phyloP scores from a whole-genome alignment of 768 basidiomycete genomes.

The Macrocybe gigantea region DNA sequence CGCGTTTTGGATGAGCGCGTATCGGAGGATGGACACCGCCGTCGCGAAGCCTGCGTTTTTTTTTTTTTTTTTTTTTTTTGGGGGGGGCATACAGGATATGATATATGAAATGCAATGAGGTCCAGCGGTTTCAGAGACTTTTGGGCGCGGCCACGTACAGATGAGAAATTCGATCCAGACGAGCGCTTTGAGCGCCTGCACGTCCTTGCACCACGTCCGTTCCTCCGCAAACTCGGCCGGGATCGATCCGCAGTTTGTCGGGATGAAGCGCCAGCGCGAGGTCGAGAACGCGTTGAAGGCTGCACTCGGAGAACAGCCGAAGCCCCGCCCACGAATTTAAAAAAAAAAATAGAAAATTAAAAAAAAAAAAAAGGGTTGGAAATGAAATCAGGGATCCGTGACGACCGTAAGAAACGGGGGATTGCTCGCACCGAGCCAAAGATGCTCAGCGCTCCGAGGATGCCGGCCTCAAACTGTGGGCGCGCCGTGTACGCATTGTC shows the following conservation, averaged over 20 bases:
- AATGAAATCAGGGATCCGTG: background rate
- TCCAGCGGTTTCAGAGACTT: too few relatives aligned
- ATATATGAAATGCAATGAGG: background rate
- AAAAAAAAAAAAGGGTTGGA: background rate
- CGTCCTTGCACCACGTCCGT: constrained; percentile 46
- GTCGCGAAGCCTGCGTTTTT: constrained; percentile 34
- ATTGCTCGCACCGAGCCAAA: constrained; percentile 44
- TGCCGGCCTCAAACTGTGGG: constrained; percentile 41
- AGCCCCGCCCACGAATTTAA: too few relatives aligned
- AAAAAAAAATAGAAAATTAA: too few relatives aligned
- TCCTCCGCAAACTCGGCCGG: constrained; percentile 41
- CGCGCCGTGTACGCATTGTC: constrained; percentile 37
- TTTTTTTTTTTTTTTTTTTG: background rate
- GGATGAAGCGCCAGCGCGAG: constrained; percentile 45
- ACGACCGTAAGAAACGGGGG: background rate
- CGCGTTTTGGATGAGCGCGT: constrained; percentile 34
- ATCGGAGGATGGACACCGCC: constrained; percentile 34
- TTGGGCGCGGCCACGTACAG: too few relatives aligned
- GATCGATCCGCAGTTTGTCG: constrained; percentile 42
- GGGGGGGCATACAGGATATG: too few relatives aligned
- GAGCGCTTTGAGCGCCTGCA: constrained; percentile 50
- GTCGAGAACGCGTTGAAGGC: constrained; percentile 59
- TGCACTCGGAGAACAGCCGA: constrained; percentile 11
- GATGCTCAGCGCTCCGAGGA: constrained; percentile 38
- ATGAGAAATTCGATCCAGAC: constrained; percentile 55